phyloP scores from a whole-genome alignment of 192 early-diverging fungal species.

The Endogone sp. region DNA sequence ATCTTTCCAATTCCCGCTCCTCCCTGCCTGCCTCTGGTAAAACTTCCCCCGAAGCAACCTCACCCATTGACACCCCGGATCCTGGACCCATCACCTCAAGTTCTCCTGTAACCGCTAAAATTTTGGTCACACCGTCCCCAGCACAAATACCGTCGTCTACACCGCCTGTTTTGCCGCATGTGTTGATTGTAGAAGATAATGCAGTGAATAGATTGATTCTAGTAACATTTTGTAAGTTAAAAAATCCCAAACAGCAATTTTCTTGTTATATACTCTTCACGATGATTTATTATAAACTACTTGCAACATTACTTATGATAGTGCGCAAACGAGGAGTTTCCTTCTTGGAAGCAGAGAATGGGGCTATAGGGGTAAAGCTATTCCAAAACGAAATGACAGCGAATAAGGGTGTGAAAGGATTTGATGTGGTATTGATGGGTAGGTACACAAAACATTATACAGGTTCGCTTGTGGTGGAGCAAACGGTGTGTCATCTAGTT shows the following conservation, averaged over 20 bases:
- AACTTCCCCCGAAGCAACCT: neutral
- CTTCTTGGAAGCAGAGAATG: conserved; percentile 40
- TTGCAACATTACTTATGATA: conserved; percentile 24
- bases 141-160: no score
- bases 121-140: no score
- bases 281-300: no score
- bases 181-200: conserved; percentile 43
- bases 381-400: conserved; percentile 21
- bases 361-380: conserved; percentile 34
- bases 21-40: neutral
- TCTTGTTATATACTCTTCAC: no score
- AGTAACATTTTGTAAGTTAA: neutral
- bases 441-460: no score
- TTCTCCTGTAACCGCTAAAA: neutral
- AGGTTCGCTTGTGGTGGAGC: neutral
- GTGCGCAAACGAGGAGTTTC: conserved; percentile 30
- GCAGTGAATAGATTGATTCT: conserved; percentile 40
- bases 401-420: conserved; percentile 18
- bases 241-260: no score
- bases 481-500: neutral
- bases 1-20: neutral
- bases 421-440: conserved; percentile 42
- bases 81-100: neutral
- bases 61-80: neutral
- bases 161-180: conserved; percentile 10